Percentiles rank a stretch among this genome's conserved stretches.
phyloP scores from a whole-genome alignment of 2,329 filamentous ascomycete genomes.

The Aspergillus ustus region DNA sequence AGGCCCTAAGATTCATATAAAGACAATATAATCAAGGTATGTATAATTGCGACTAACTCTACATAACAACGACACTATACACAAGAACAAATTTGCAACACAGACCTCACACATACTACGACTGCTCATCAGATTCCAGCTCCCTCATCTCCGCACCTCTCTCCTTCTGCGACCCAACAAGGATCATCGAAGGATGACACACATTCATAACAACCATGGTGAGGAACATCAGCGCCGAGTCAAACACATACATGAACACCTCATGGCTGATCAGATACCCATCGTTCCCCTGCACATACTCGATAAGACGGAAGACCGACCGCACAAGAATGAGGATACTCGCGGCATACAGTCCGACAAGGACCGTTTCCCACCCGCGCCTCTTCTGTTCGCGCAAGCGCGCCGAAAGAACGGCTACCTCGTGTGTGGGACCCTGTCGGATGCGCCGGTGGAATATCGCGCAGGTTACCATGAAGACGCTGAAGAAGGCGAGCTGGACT shows the following conservation, averaged over 20 bases:
- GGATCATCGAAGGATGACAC: constrained; percentile 10
- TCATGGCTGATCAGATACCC: constrained; percentile 13
- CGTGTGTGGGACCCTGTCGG: constrained; percentile 30
- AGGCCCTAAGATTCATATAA: no score
- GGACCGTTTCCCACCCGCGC: constrained; percentile 11
- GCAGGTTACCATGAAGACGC: constrained; percentile 57
- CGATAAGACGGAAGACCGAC: constrained; percentile 24
- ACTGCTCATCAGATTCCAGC: not conserved
- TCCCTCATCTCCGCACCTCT: not conserved
- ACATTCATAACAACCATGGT: constrained; percentile 15
- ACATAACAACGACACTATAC: no score
- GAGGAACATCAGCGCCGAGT: constrained; percentile 10
- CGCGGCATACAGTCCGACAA: constrained; percentile 16
- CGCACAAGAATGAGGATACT: constrained; percentile 29
- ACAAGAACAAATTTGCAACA: not conserved
- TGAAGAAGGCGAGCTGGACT: constrained; percentile 63
- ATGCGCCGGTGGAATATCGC: constrained; percentile 56
- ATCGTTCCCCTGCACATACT: constrained; percentile 12
- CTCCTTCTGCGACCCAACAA: not conserved
- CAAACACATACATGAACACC: constrained; percentile 12
- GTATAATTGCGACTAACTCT: no score
- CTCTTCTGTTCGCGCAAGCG: not conserved
- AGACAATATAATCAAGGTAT: no score
- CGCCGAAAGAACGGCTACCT: not conserved
- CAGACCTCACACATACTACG: no score